phyloP scores from a whole-genome alignment of 164 flowering plant genomes.

The Vitis riparia region DNA sequence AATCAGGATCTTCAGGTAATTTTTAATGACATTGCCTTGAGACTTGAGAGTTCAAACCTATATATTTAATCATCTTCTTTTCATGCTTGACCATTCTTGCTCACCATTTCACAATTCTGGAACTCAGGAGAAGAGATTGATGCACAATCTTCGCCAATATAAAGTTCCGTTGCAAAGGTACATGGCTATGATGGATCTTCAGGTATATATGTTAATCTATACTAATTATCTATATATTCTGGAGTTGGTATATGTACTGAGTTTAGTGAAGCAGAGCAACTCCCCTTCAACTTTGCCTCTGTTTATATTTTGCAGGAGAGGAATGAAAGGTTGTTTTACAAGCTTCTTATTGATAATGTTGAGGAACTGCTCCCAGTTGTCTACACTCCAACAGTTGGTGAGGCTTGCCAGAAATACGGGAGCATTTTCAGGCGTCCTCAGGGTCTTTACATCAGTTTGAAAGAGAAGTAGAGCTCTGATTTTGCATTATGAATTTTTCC shows the following conservation, averaged over 20 bases:
- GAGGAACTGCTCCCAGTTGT: constrained; percentile 84
- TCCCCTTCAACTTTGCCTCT: too few relatives aligned
- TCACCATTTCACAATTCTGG: constrained; percentile 6
- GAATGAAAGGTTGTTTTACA: constrained; percentile 80
- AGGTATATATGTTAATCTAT: constrained; percentile 28
- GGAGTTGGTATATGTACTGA: background rate
- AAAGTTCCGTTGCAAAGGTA: constrained; percentile 62
- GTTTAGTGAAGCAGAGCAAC: background rate
- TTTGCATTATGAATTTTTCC: background rate
- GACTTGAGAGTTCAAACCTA: background rate
- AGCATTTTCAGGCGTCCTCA: constrained; percentile 85
- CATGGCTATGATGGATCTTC: constrained; percentile 67
- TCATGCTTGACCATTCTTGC: background rate
- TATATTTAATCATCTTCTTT: background rate
- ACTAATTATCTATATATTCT: background rate
- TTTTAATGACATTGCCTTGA: background rate
- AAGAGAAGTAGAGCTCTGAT: constrained; percentile 56
- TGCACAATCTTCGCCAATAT: constrained; percentile 50
- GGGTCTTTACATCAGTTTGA: constrained; percentile 83
- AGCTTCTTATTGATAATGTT: constrained; percentile 78
- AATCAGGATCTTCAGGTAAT: constrained; percentile 63
- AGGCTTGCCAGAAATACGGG: constrained; percentile 90
- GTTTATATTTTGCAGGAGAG: constrained; percentile 54
- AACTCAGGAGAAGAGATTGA: constrained; percentile 51
- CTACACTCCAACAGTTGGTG: constrained; percentile 89